A percentile compares a stretch with the other conserved stretches of the same genome.
These are phyloP conservation scores for Fusarium sp. DNA, from an alignment of 2,329 filamentous ascomycete genomes.

Conservation along the genomic window DNA sequence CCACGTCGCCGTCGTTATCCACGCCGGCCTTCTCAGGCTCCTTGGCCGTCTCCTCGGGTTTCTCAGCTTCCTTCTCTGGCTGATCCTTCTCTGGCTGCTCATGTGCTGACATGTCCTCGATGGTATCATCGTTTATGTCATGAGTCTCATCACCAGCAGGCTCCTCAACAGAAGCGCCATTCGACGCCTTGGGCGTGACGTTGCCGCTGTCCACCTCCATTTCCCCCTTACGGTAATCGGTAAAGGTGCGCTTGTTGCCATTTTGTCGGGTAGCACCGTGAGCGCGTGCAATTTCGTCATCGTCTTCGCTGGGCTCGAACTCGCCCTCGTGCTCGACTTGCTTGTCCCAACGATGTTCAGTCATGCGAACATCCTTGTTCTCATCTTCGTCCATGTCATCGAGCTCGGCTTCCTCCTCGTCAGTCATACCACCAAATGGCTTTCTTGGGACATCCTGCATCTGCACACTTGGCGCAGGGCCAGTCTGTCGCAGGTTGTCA, in stretches of 20 bases:
- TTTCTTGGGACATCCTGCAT: slow-evolving; percentile 81
- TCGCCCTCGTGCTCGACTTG: slow-evolving; percentile 82
- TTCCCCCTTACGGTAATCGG: slow-evolving; percentile 61
- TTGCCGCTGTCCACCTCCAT: slow-evolving; percentile 54
- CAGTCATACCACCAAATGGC: slow-evolving; percentile 71
- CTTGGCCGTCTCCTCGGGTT: slow-evolving; percentile 24
- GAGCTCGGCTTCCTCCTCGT: slow-evolving; percentile 74
- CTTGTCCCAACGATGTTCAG: slow-evolving; percentile 85
- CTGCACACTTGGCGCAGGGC: slow-evolving; percentile 89
- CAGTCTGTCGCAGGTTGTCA: slow-evolving; percentile 88
- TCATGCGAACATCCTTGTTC: slow-evolving; percentile 85
- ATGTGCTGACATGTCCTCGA: slow-evolving; percentile 55
- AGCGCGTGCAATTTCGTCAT: slow-evolving; percentile 81
- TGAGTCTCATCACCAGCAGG: slow-evolving; percentile 48
- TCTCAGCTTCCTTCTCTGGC: slow-evolving; percentile 38
- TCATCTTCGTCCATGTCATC: slow-evolving; percentile 84
- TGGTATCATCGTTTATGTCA: slow-evolving; percentile 56
- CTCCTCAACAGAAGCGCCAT: slow-evolving; percentile 47
- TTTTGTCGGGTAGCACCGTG: slow-evolving; percentile 75
- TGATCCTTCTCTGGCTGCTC: slow-evolving; percentile 45
- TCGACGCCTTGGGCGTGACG: slow-evolving; percentile 52
- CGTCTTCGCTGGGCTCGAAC: slow-evolving; percentile 82
- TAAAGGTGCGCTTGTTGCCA: slow-evolving; percentile 63
- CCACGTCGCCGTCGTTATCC: slow-evolving; percentile 64
- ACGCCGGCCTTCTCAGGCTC: slow-evolving; percentile 45